Conservation (phyloP, 805 yeast genomes). For the Wickerhamomyces pijperi region DNA sequence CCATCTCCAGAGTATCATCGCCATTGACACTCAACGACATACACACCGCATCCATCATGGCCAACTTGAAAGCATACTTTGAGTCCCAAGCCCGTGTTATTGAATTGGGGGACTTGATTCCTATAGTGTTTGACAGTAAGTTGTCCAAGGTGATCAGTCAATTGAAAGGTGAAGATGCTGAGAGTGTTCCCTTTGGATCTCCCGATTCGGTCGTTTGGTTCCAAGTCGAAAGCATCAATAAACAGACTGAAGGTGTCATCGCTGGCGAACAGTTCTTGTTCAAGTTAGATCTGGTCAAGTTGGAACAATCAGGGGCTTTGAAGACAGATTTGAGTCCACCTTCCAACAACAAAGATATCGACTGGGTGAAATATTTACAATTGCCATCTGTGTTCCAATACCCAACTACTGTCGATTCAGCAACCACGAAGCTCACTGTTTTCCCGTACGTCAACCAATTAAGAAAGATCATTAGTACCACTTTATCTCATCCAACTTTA, state of each 20-base stretch:
- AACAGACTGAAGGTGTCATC: slow-evolving; percentile 13
- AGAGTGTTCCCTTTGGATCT: slow-evolving; percentile 37
- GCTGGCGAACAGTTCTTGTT: slow-evolving; percentile 36
- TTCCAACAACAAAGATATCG: too few species aligned
- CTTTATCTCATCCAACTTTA: slow-evolving; percentile 28
- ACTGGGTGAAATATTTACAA: slow-evolving; percentile 37
- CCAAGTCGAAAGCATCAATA: slow-evolving; percentile 42
- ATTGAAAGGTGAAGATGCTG: slow-evolving; percentile 7
- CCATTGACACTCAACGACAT: slow-evolving; percentile 57
- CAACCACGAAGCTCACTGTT: slow-evolving; percentile 5
- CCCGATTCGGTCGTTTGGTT: slow-evolving; percentile 84
- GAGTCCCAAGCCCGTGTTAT: slow-evolving; percentile 49
- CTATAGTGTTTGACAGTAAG: slow-evolving; percentile 64
- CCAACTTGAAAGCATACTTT: slow-evolving; percentile 49
- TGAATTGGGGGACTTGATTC: slow-evolving; percentile 54
- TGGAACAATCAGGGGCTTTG: slow-evolving; percentile 53
- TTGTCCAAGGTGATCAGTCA: slow-evolving; percentile 36
- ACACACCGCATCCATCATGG: slow-evolving; percentile 50
- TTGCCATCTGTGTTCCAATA: slow-evolving; percentile 32
- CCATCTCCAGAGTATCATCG: slow-evolving; percentile 57
- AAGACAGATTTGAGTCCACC: slow-evolving; percentile 4
- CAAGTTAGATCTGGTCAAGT: slow-evolving; percentile 56
- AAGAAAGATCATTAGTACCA: slow-evolving; percentile 42
- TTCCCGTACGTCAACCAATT: slow-evolving; percentile 43
- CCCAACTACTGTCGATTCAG: slow-evolving; percentile 6